A percentile compares a stretch with the other conserved stretches of the same genome.
These are phyloP conservation scores for Lathyrus tuberosus DNA, from an alignment of 306 rosid genomes.

Conservation along the genomic window DNA sequence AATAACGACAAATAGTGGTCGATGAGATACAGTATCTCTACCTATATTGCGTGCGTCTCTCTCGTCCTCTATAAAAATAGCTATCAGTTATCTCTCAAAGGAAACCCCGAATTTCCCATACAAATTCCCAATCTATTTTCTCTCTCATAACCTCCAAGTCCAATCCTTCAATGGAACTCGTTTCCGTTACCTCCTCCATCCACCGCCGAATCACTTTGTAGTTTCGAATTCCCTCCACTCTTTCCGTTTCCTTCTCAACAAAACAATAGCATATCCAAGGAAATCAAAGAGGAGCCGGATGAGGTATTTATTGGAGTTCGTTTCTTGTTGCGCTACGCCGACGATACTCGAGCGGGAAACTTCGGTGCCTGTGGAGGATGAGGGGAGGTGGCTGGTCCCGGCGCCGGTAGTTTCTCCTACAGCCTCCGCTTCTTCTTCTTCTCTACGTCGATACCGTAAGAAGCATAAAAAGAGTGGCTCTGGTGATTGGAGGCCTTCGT, in stretches of 20 bases:
- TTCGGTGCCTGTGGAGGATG: not conserved
- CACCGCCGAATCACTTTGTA: not conserved
- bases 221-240: not conserved
- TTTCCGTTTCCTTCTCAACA: not conserved
- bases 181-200: not conserved
- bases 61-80: constrained; percentile 12
- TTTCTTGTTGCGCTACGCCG: constrained; percentile 52
- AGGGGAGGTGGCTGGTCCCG: constrained; percentile 40
- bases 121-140: not conserved
- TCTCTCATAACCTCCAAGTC: not conserved
- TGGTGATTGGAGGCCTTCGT: constrained; percentile 66
- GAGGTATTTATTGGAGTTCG: constrained; percentile 55
- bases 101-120: constrained; percentile 17
- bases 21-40: not conserved
- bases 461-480: constrained; percentile 22
- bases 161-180: not conserved
- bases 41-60: constrained; percentile 17
- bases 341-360: not conserved
- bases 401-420: not conserved
- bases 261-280: too few relatives aligned
- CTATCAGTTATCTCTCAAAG: not conserved
- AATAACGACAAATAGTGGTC: constrained; percentile 20
- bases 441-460: not conserved
- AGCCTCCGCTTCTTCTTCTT: not conserved
- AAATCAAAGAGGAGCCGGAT: constrained; percentile 23